Conservation (phyloP, 73 alveolate species). For the Diophrys appendiculata region DNA sequence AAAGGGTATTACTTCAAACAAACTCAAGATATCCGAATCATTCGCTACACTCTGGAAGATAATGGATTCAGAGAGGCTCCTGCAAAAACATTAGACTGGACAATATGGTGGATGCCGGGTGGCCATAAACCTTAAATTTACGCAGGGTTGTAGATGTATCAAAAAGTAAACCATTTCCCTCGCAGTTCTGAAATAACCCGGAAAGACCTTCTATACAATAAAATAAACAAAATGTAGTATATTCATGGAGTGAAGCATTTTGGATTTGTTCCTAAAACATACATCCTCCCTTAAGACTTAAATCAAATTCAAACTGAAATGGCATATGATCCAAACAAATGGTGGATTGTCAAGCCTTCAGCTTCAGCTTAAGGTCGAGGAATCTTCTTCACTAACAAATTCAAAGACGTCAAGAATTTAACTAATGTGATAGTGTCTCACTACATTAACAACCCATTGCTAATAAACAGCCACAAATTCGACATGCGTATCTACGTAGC, state of each 20-base stretch:
- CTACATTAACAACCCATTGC: slow-evolving; percentile 76
- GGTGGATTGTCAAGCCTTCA: slow-evolving; percentile 82
- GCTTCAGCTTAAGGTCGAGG: slow-evolving; percentile 87
- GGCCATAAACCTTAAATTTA: slow-evolving; percentile 2
- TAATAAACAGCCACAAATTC: slow-evolving; percentile 74
- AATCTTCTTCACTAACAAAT: slow-evolving; percentile 69
- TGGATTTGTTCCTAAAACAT: slow-evolving; percentile 79
- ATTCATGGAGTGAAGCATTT: slow-evolving; percentile 61
- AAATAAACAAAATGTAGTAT: slow-evolving; percentile 70
- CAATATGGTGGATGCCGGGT: slow-evolving; percentile 39
- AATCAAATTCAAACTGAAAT: slow-evolving; percentile 45
- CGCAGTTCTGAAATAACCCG: slow-evolving; percentile 79
- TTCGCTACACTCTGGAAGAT: slow-evolving; percentile 53
- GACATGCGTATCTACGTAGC: slow-evolving; percentile 82
- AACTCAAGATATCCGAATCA: slow-evolving; percentile 24
- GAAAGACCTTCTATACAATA: slow-evolving; percentile 76
- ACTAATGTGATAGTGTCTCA: slow-evolving; percentile 59
- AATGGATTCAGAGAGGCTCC: slow-evolving; percentile 53
- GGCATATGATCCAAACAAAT: slow-evolving; percentile 21
- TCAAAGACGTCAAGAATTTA: slow-evolving; percentile 44
- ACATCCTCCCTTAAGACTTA: slow-evolving; percentile 67
- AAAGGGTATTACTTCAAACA: slow-evolving; percentile 53
- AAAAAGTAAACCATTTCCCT: slow-evolving; percentile 81
- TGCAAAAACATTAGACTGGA: slow-evolving; percentile 24
- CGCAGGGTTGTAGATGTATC: slow-evolving; percentile 61